A percentile compares a stretch with the other conserved stretches of the same genome.
Conservation (phyloP, 1,284 basidiomycete species). For the Marasmius sp. region DNA sequence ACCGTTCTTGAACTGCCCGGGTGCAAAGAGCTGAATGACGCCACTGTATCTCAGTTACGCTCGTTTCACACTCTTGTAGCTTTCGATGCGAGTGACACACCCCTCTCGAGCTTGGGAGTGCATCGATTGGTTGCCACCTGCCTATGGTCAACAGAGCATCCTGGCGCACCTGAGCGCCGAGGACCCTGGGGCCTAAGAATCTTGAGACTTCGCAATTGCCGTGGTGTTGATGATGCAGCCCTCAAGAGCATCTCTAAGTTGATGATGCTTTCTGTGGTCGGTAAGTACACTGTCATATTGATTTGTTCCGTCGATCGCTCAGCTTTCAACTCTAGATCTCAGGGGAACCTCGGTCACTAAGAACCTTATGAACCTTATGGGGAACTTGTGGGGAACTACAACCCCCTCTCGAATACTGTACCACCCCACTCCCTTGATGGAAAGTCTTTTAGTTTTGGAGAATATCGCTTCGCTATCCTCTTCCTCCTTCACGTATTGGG, state of each 20-base stretch:
- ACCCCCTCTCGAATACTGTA: not conserved
- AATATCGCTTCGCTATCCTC: conserved; percentile 1
- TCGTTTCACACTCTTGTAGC: conserved; percentile 53
- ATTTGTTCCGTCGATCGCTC: conserved; percentile 2
- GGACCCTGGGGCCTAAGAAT: conserved; percentile 63
- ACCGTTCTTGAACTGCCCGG: conserved; percentile 58
- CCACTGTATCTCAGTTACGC: conserved; percentile 48
- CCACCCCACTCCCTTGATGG: conserved; percentile 13
- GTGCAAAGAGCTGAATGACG: conserved; percentile 54
- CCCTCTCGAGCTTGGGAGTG: conserved; percentile 52
- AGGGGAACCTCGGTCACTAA: conserved; percentile 39
- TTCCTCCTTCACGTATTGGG: conserved; percentile 5
- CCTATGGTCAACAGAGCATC: conserved; percentile 23
- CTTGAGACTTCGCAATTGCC: conserved; percentile 49
- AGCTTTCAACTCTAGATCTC: conserved; percentile 40
- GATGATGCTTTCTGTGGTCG: conserved; percentile 55
- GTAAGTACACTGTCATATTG: conserved; percentile 33
- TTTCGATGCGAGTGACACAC: conserved; percentile 58
- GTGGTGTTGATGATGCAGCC: conserved; percentile 39
- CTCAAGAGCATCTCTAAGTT: conserved; percentile 42
- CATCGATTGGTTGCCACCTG: conserved; percentile 40
- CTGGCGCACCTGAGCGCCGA: conserved; percentile 19
- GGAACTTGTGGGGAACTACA: conserved; percentile 5
- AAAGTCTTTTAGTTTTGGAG: conserved; percentile 4
- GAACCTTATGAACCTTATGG: conserved; percentile 15